Conservation (phyloP, 148 eudicot genomes). For the Rhododendron williamsianum region DNA sequence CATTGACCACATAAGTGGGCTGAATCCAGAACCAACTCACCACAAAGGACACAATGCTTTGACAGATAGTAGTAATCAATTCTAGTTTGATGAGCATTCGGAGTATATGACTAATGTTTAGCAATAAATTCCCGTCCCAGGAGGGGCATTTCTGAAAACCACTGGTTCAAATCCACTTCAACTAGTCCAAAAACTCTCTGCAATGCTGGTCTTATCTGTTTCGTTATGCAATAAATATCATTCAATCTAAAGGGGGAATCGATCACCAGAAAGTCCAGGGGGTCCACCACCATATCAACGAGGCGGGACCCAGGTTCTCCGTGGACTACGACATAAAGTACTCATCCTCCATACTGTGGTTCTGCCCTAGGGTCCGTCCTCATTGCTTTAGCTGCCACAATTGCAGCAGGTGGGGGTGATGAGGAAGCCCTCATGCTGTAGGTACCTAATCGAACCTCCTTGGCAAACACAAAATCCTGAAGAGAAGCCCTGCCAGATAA, state of each 20-base stretch:
- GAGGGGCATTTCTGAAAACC: conserved; percentile 84
- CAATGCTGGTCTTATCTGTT: conserved; percentile 91
- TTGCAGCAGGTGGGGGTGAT: conserved; percentile 87
- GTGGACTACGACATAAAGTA: conserved; percentile 87
- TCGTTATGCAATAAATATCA: conserved; percentile 73
- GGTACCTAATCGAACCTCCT: conserved; percentile 93
- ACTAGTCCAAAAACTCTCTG: conserved; percentile 90
- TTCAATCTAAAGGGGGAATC: conserved; percentile 78
- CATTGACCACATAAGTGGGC: conserved; percentile 60
- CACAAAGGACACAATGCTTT: conserved; percentile 76
- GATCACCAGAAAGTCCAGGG: conserved; percentile 64
- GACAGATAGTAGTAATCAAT: conserved; percentile 83
- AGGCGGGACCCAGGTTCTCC: conserved; percentile 97
- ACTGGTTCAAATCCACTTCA: conserved; percentile 70
- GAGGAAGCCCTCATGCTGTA: conserved; percentile 62
- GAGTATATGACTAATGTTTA: conserved; percentile 40
- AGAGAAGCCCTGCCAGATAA: conserved; percentile 71
- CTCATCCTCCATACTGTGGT: conserved; percentile 85
- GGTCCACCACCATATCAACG: conserved; percentile 86
- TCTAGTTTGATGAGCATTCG: conserved; percentile 61
- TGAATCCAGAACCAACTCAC: conserved; percentile 58
- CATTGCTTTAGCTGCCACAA: conserved; percentile 93
- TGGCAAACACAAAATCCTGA: conserved; percentile 92
- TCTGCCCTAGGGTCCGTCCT: conserved; percentile 88
- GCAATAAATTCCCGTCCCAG: conserved; percentile 52